Base-by-base conservation (phyloP, 164 flowering plant species). In the Kingdonia uniflora region DNA sequence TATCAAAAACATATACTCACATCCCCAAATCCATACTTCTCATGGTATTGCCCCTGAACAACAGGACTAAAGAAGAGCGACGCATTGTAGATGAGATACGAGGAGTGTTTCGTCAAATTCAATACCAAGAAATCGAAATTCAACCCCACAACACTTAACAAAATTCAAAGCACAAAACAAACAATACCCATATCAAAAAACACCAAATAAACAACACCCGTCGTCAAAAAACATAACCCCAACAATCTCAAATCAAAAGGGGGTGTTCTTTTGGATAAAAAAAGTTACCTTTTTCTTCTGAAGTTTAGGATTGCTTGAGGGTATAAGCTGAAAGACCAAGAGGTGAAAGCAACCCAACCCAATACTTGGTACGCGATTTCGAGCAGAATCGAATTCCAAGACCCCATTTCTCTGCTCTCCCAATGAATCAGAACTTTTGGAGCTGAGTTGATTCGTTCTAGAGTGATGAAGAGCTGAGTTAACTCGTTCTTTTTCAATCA, bases 301-400 rank as follows among this genome's bases (percentile, higher is more conserved):
- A 66, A 83, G 71, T 87, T 91, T 46, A 91, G 64, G 56, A 85
- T 70, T 19, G 83, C 80, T 69, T 91, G 97, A 0, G 96, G 96
- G 65, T 90, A 90, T 79, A 81, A 82, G 57, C 97, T 78, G 66
- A 85, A 50, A 7, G 96, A 85, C 97, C 96, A 90, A 0, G 92
- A 74, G 22, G 64, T 19, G 52, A 90, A 87, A 15, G 94, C 94
- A 5, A 69, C 51, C 97, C 97, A 90, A 16, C 96, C 97, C 12
- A 85, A 54, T 15, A 79, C 72, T 37, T 76, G 58, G 69, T 73
- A 87, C 1, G 75, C 17, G 24, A 79, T 68, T 65, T 85, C 77
- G 21, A 87, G 73, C 1, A 78, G 75, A 57, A 60, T 1, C 5
- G 92, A 85, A 49, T 85, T 74, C 95, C 95, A 87, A 0, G 82